Evolutionary conservation across 2,329 filamentous ascomycete species (phyloP).

Genomic region (Apiospora aurea): DNA sequence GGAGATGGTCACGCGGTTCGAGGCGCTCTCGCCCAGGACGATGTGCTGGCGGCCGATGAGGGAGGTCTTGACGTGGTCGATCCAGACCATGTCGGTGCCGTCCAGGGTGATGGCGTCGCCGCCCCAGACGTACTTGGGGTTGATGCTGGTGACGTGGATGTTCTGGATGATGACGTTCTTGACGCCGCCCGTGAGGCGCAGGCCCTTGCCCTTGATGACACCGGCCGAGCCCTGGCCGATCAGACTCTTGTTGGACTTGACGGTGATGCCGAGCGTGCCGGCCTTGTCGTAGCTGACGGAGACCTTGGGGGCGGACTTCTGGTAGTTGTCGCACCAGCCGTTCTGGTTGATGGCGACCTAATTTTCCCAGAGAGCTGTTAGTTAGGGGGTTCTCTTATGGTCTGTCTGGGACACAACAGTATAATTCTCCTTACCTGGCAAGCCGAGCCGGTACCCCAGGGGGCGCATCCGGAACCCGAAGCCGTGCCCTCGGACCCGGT

Average conservation of each 20-base stretch:
- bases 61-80: constrained; percentile 39
- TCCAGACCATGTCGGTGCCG: constrained; percentile 32
- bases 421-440: constrained; percentile 51
- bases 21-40: constrained; percentile 43
- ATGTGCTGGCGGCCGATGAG: constrained; percentile 53
- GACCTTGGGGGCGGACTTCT: constrained; percentile 57
- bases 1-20: constrained; percentile 50
- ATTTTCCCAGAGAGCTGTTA: background rate
- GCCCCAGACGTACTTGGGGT: constrained; percentile 66
- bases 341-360: constrained; percentile 63
- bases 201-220: constrained; percentile 52
- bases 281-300: constrained; percentile 59
- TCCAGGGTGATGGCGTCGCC: constrained; percentile 61
- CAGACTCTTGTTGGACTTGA: constrained; percentile 64
- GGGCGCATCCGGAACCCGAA: constrained; percentile 62
- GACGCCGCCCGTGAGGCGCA: constrained; percentile 44
- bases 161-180: constrained; percentile 69
- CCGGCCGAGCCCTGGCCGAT: constrained; percentile 60
- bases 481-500: constrained; percentile 60
- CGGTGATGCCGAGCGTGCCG: constrained; percentile 55
- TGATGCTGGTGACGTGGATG: constrained; percentile 61
- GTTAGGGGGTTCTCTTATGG: background rate
- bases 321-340: constrained; percentile 65
- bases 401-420: background rate
- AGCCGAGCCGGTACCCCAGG: constrained; percentile 58